These are phyloP conservation scores for Actinidia polygama DNA, from an alignment of 179 eudicot species.

Conservation along the genomic window DNA sequence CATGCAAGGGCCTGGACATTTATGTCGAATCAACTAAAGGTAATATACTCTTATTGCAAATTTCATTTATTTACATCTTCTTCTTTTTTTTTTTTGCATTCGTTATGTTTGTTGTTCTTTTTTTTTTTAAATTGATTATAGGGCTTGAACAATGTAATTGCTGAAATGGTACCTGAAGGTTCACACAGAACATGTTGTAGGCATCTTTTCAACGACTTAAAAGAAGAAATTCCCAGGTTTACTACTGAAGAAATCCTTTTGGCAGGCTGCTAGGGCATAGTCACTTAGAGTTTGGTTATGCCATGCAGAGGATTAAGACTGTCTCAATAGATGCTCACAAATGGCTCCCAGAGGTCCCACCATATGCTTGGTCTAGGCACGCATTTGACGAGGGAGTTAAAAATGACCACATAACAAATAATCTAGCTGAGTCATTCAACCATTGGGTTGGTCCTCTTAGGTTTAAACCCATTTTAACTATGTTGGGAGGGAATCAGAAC, in stretches of 20 bases:
- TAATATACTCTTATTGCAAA: not conserved
- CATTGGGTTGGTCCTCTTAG: not conserved
- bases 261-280: not conserved
- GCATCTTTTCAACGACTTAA: not conserved
- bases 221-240: not conserved
- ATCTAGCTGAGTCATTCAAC: not conserved
- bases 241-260: not conserved
- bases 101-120: not conserved
- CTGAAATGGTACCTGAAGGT: not conserved
- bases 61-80: too few relatives aligned
- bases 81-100: not conserved
- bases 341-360: not conserved
- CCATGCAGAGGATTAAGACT: not conserved
- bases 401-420: not conserved
- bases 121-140: not conserved
- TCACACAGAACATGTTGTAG: not conserved
- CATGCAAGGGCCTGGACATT: not conserved
- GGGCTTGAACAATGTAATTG: not conserved
- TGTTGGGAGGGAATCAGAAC: not conserved
- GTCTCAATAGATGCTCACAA: not conserved
- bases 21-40: not conserved
- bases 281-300: not conserved
- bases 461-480: not conserved
- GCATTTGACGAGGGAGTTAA: not conserved
- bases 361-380: not conserved